phyloP scores from a whole-genome alignment of 176 grass and related monocot genomes.

The Leersia perrieri region DNA sequence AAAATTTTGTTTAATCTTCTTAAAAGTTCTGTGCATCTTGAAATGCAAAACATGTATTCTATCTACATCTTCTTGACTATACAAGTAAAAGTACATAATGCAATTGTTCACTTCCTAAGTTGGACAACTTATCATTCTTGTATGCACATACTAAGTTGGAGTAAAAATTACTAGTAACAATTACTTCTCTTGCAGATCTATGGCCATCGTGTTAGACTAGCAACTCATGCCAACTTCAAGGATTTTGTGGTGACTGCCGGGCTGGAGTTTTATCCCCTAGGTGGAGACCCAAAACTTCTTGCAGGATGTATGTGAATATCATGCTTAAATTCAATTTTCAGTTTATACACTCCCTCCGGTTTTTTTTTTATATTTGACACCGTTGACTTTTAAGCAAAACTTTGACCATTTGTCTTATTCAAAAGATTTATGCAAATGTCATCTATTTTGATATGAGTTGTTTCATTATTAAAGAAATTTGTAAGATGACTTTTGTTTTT shows the following conservation, averaged over 20 bases:
- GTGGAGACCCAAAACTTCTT: slow-evolving; percentile 89
- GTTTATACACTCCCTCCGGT: too few relatives aligned
- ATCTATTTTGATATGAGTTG: too few relatives aligned
- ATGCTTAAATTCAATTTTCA: background rate
- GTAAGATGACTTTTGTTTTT: too few relatives aligned
- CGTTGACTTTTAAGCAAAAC: too few relatives aligned
- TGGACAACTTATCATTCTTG: background rate
- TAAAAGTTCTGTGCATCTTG: background rate
- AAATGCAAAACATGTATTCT: background rate
- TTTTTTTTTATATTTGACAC: too few relatives aligned
- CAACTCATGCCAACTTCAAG: slow-evolving; percentile 83
- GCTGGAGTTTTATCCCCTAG: slow-evolving; percentile 81
- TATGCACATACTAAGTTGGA: background rate
- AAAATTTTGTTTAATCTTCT: too few relatives aligned
- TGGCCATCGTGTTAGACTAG: slow-evolving; percentile 82
- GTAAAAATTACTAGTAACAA: background rate
- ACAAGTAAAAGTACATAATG: background rate
- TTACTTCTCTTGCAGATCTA: slow-evolving; percentile 48
- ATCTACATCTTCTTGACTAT: background rate
- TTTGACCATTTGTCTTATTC: too few relatives aligned
- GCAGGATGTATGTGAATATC: slow-evolving; percentile 66
- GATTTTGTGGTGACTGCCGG: slow-evolving; percentile 78
- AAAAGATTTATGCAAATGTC: too few relatives aligned
- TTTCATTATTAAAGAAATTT: too few relatives aligned
- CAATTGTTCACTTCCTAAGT: background rate